A percentile compares a stretch with the other conserved stretches of the same genome.
phyloP scores from a whole-genome alignment of 2,329 filamentous ascomycete genomes.

The Exophiala sp. region DNA sequence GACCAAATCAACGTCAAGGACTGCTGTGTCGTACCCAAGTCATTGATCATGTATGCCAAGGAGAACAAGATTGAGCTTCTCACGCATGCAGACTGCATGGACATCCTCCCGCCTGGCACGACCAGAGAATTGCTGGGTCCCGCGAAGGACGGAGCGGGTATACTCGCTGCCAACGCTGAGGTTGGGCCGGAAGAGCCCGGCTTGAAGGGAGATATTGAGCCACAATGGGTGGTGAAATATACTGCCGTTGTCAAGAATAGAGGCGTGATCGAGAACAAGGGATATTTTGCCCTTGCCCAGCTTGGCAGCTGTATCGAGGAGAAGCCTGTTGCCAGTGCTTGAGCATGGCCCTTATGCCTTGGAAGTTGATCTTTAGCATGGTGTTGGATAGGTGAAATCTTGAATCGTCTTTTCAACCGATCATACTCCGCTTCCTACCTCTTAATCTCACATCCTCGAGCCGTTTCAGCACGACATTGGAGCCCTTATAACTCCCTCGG shows the following conservation, averaged over 20 bases:
- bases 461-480: conserved; percentile 69
- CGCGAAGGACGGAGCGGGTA: conserved; percentile 67
- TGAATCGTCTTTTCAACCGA: conserved; percentile 58
- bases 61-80: conserved; percentile 78
- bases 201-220: conserved; percentile 72
- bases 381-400: conserved; percentile 13
- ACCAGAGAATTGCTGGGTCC: conserved; percentile 77
- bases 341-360: conserved; percentile 2
- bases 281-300: conserved; percentile 87
- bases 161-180: conserved; percentile 62
- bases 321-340: conserved; percentile 10
- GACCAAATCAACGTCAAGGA: conserved; percentile 96
- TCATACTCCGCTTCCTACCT: conserved; percentile 94
- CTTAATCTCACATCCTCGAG: conserved; percentile 90
- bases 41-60: conserved; percentile 80
- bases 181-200: conserved; percentile 48
- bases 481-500: conserved; percentile 69
- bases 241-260: conserved; percentile 91
- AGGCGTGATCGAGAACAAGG: conserved; percentile 97
- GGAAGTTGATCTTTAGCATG: conserved; percentile 14
- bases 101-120: conserved; percentile 83
- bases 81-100: conserved; percentile 90
- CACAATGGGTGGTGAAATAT: conserved; percentile 96
- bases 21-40: conserved; percentile 92
- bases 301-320: conserved; percentile 49